These are phyloP conservation scores for Antitrichia curtipendula DNA, from an alignment of 225 moss, liverwort and hornwort genomes.

Conservation along the genomic window DNA sequence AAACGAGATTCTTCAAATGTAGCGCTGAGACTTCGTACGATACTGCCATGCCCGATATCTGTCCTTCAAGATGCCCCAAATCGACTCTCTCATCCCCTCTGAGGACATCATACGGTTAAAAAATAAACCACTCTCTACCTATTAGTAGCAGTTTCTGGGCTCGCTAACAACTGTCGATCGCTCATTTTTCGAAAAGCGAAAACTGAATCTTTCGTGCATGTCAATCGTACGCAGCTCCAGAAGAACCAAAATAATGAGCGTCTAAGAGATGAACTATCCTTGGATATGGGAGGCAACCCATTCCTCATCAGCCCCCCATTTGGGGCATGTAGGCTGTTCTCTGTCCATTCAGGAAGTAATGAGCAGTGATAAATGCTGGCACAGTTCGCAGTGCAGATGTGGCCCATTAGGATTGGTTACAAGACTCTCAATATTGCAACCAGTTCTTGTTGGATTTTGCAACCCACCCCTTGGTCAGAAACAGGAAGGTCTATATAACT, in stretches of 20 bases:
- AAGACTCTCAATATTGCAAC: too few relatives aligned
- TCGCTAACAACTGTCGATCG: not conserved
- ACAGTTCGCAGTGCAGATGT: too few relatives aligned
- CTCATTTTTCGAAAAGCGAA: not conserved
- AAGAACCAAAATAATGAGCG: not conserved
- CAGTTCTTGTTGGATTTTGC: too few relatives aligned
- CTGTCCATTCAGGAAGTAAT: too few relatives aligned
- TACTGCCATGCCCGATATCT: not conserved
- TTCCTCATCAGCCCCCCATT: too few relatives aligned
- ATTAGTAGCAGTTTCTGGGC: not conserved
- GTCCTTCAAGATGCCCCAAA: not conserved
- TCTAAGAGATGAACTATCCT: not conserved
- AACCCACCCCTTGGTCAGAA: too few relatives aligned
- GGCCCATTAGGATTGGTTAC: too few relatives aligned
- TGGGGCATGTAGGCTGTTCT: too few relatives aligned
- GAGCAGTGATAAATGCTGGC: too few relatives aligned
- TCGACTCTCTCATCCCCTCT: not conserved
- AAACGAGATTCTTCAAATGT: not conserved
- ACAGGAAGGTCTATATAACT: too few relatives aligned
- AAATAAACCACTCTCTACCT: not conserved
- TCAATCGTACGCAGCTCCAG: not conserved
- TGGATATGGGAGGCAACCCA: too few relatives aligned
- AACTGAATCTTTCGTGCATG: not conserved
- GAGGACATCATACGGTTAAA: not conserved
- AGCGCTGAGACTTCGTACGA: not conserved